Conservation (phyloP, 108 stramenopile genomes). For the Seminavis robusta region DNA sequence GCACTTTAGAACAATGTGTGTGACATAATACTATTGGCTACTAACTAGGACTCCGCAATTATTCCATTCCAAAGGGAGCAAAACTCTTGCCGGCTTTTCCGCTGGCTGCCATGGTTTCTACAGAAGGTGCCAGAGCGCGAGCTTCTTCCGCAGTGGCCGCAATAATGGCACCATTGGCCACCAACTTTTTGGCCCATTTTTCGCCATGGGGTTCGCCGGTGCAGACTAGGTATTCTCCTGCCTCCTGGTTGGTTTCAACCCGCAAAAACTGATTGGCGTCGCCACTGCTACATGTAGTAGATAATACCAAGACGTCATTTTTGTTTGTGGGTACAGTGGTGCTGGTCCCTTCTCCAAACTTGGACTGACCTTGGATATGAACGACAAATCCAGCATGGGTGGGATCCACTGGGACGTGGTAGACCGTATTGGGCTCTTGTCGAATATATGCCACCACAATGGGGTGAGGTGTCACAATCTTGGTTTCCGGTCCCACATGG, state of each 20-base stretch:
- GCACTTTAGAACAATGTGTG: too few species aligned
- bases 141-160: conserved; percentile 15
- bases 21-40: too few species aligned
- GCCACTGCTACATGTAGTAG: not conserved
- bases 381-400: conserved; percentile 14
- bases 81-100: conserved; percentile 12
- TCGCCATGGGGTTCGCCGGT: conserved; percentile 11
- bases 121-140: conserved; percentile 5
- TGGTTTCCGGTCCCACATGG: conserved; percentile 5
- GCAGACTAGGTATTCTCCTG: conserved; percentile 14
- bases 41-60: too few species aligned
- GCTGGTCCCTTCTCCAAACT: not conserved
- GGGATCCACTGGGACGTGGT: not conserved
- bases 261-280: not conserved
- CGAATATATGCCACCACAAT: conserved; percentile 2
- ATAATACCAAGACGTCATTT: conserved; percentile 13
- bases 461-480: conserved; percentile 13
- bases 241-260: not conserved
- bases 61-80: conserved; percentile 28
- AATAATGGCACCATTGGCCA: conserved; percentile 30
- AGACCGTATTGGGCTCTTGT: conserved; percentile 2
- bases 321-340: not conserved
- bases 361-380: too few species aligned
- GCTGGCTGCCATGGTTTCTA: conserved; percentile 2
- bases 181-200: conserved; percentile 26